Base-by-base conservation (phyloP, 108 stramenopile genomes). In the Cyclostephanos tholiformis region DNA sequence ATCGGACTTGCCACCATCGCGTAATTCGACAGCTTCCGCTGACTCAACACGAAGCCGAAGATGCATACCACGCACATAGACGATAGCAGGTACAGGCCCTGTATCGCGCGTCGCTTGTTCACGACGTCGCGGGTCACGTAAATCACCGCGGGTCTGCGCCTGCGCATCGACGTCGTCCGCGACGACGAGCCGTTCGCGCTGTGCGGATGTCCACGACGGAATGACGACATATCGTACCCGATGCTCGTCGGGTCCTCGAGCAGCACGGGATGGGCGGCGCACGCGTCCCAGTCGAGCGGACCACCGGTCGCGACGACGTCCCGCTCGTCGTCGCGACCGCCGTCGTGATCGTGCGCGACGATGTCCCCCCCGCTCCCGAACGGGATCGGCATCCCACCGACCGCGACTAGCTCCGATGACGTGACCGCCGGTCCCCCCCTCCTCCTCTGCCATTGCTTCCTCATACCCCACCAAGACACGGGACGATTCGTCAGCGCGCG, bases 201-300 rank as follows among this genome's bases (percentile, higher is more conserved):
- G 23, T 48, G 39, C 5, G 69, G 62, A 32, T 25, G 51, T 36
- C 63, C 38, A 55, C 22, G 22, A 26, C 65, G 51, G 55, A 48
- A 74, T 5, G 80, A 35, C 17, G 14, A 23, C 9, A 36, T 14
- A 51, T 74, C 73, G 58, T 74, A 81, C 16, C 80, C 80, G 19
- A 81, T 41, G 23, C 62, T 65, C 2, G 48, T 19, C 13, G 80
- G 80, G 66, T 81, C 80, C 5, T 61, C 57, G 6, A 74, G 59
- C 63, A 81, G 49, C 63, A 81, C 73, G 2, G 80, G 80, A 52
- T 81, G 80, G n/a, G n/a, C n/a, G 36, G 64, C 63, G 17, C 65
- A 27, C 16, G 51, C 44, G 17, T 46, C 19, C 60, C 9, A 2
- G 46, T 46, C 16, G n/a, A n/a, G n/a, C n/a, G n/a, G n/a, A n/a